A percentile compares a stretch with the other conserved stretches of the same genome.
Conservation (phyloP, 169 alveolate genomes). For the Plasmodium yoelii region DNA sequence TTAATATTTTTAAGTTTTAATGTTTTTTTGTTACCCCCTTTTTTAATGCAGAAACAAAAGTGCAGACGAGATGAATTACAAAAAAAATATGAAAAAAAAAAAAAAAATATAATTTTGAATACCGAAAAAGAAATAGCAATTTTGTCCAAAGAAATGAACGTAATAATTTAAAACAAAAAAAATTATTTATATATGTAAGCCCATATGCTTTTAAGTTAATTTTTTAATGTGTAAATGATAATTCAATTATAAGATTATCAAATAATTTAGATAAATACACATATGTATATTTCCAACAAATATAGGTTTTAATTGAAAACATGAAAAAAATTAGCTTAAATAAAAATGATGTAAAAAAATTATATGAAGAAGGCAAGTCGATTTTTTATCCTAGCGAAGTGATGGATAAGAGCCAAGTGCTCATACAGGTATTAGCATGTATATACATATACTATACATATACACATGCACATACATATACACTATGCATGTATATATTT, state of each 20-base stretch:
- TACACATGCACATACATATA: neutral
- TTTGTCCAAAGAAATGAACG: constrained; percentile 62
- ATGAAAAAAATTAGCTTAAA: constrained; percentile 52
- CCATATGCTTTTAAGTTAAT: too few species aligned
- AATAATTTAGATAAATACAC: neutral
- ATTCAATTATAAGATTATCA: too few species aligned
- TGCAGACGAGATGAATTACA: constrained; percentile 63
- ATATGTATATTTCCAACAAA: neutral
- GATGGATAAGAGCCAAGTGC: constrained; percentile 37
- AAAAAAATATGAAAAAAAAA: constrained; percentile 69
- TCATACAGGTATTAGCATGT: constrained; percentile 41
- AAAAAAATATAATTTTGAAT: constrained; percentile 23
- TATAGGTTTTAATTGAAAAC: constrained; percentile 50
- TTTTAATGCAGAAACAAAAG: constrained; percentile 55
- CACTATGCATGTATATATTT: neutral
- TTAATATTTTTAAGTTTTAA: neutral
- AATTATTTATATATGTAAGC: neutral
- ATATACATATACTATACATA: neutral
- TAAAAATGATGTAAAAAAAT: constrained; percentile 42
- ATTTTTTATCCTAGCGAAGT: constrained; percentile 42
- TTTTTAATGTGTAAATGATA: too few species aligned
- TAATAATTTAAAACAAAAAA: constrained; percentile 13
- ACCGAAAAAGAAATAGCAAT: constrained; percentile 46
- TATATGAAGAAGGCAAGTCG: constrained; percentile 69
- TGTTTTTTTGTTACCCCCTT: too few species aligned